A percentile compares a stretch with the other conserved stretches of the same genome.
phyloP scores from a whole-genome alignment of 2,329 filamentous ascomycete species.

The Cadophora luteo-olivacea region DNA sequence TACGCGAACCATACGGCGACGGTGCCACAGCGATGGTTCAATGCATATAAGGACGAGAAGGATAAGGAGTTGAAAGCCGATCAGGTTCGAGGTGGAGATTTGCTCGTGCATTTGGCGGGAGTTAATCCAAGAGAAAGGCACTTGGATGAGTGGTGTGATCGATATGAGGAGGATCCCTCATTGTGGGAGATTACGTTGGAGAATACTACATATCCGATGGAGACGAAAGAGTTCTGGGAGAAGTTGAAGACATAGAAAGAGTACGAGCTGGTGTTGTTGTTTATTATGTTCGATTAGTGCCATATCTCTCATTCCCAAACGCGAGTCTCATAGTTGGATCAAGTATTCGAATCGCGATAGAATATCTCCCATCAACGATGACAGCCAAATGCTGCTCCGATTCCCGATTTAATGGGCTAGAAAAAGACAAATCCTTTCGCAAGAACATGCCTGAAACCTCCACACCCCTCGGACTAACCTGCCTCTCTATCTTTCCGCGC shows the following conservation, averaged over 20 bases:
- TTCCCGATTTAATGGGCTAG: no score
- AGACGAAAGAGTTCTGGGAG: background rate
- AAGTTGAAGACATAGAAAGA: background rate
- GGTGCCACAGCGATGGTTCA: conserved; percentile 20
- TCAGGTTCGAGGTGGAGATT: background rate
- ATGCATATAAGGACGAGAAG: conserved; percentile 1
- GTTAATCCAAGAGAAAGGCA: background rate
- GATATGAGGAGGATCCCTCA: background rate
- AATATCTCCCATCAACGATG: background rate
- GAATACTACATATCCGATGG: conserved; percentile 3
- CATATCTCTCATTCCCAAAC: no score
- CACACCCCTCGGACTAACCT: no score
- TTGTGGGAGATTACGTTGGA: conserved; percentile 6
- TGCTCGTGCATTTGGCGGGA: conserved; percentile 18
- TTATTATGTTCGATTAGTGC: no score
- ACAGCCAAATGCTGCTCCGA: no score
- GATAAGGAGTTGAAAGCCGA: conserved; percentile 11
- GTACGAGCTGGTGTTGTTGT: background rate
- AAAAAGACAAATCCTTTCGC: no score
- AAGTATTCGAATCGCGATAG: background rate
- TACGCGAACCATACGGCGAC: background rate
- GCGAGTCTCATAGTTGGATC: background rate
- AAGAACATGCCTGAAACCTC: no score
- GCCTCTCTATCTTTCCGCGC: no score
- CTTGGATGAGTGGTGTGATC: conserved; percentile 10